These are phyloP conservation scores for Fomitopsis palustris DNA, from an alignment of 1,284 basidiomycete species.

Conservation along the genomic window DNA sequence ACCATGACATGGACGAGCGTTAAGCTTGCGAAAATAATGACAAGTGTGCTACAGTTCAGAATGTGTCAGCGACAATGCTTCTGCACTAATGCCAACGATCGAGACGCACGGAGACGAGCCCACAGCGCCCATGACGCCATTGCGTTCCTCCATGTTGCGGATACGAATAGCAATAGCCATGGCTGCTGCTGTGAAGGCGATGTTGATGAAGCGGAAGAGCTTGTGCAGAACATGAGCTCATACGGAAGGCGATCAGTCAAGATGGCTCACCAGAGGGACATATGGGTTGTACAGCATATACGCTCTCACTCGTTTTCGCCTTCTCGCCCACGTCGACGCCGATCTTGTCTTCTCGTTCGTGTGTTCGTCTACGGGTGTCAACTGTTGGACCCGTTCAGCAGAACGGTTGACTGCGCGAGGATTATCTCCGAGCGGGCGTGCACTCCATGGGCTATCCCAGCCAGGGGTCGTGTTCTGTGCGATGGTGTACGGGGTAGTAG, in stretches of 20 bases:
- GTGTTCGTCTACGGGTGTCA: constrained; percentile 19
- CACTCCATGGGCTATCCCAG: constrained; percentile 67
- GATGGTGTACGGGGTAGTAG: constrained; percentile 44
- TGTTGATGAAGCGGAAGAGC: constrained; percentile 83
- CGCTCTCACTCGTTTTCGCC: constrained; percentile 52
- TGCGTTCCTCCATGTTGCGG: constrained; percentile 51
- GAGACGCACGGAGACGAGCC: constrained; percentile 77
- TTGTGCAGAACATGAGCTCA: constrained; percentile 32
- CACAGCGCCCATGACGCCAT: constrained; percentile 61
- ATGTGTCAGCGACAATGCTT: not conserved
- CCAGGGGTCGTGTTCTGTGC: constrained; percentile 57
- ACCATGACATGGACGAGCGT: constrained; percentile 85
- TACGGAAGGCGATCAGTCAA: constrained; percentile 6
- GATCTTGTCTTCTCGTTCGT: constrained; percentile 34
- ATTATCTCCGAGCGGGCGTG: constrained; percentile 31
- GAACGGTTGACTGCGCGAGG: not conserved
- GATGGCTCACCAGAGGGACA: constrained; percentile 63
- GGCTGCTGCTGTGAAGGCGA: constrained; percentile 77
- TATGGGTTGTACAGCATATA: constrained; percentile 72
- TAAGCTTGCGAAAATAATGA: constrained; percentile 84
- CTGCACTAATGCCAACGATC: not conserved
- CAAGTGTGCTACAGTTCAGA: constrained; percentile 62
- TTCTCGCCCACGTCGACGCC: constrained; percentile 36
- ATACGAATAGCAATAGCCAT: constrained; percentile 81
- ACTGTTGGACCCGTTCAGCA: not conserved